Conservation (phyloP, 23 red algal genomes). For the Gracilaria domingensis region DNA sequence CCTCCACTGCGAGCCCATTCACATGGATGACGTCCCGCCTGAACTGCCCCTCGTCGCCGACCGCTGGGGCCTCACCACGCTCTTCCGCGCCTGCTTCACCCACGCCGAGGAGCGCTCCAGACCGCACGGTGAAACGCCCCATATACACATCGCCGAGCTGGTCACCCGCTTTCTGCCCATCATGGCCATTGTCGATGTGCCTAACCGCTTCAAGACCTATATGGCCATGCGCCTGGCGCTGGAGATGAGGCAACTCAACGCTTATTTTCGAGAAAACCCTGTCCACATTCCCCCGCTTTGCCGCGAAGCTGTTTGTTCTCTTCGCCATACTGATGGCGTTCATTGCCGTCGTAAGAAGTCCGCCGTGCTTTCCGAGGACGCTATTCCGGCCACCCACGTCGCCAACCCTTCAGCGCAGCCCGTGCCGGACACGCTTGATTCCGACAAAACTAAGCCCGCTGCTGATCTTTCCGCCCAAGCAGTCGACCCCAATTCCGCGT, state of each 20-base stretch:
- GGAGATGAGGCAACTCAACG: slow-evolving; percentile 31
- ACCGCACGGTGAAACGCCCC: not conserved
- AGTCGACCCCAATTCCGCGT: not conserved
- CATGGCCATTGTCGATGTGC: slow-evolving; percentile 41
- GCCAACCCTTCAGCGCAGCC: not conserved
- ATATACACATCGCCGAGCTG: slow-evolving; percentile 29
- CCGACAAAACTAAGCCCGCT: not conserved
- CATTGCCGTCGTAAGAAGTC: slow-evolving; percentile 29
- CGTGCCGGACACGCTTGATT: slow-evolving; percentile 6
- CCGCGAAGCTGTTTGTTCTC: slow-evolving; percentile 17
- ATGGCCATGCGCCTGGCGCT: slow-evolving; percentile 41
- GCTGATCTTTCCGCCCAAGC: not conserved
- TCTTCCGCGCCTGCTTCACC: slow-evolving; percentile 42
- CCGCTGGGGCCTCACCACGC: slow-evolving; percentile 38
- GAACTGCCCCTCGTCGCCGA: slow-evolving; percentile 46
- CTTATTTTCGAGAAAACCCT: slow-evolving; percentile 27
- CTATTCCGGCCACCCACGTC: slow-evolving; percentile 19
- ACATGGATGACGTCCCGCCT: slow-evolving; percentile 17
- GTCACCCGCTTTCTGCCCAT: slow-evolving; percentile 40
- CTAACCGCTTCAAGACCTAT: slow-evolving; percentile 43
- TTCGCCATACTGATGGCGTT: slow-evolving; percentile 19
- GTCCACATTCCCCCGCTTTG: slow-evolving; percentile 34
- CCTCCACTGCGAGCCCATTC: slow-evolving; percentile 34
- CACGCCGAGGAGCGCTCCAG: slow-evolving; percentile 36
- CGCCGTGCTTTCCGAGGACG: not conserved